These are phyloP conservation scores for Lasiodiplodia gonubiensis DNA, from an alignment of 2,329 filamentous ascomycete species.

Conservation along the genomic window DNA sequence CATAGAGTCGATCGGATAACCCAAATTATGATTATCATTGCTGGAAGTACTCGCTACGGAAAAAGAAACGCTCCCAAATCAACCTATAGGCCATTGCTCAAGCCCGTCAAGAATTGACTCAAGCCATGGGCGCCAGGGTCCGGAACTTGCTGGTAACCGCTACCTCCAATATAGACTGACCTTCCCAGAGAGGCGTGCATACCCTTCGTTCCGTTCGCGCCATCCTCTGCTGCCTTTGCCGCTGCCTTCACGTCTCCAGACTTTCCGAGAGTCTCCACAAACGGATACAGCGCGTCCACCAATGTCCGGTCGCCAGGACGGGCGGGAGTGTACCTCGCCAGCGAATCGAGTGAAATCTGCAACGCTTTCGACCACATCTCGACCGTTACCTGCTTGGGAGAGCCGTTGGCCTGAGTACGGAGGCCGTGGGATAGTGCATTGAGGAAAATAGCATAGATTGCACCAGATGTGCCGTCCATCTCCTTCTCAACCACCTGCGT, in stretches of 20 bases:
- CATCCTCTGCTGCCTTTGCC: slow-evolving; percentile 74
- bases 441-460: slow-evolving; percentile 85
- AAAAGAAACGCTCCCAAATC: neutral
- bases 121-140: slow-evolving; percentile 82
- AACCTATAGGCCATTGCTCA: slow-evolving; percentile 46
- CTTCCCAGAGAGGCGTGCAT: slow-evolving; percentile 90
- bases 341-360: slow-evolving; percentile 69
- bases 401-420: slow-evolving; percentile 58
- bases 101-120: slow-evolving; percentile 78
- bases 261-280: slow-evolving; percentile 72
- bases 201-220: slow-evolving; percentile 82
- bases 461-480: slow-evolving; percentile 79
- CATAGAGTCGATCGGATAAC: slow-evolving; percentile 29
- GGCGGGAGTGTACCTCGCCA: slow-evolving; percentile 87
- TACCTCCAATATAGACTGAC: slow-evolving; percentile 80
- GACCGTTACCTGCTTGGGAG: slow-evolving; percentile 52
- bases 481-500: slow-evolving; percentile 68
- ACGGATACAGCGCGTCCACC: slow-evolving; percentile 87
- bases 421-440: slow-evolving; percentile 79
- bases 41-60: slow-evolving; percentile 11
- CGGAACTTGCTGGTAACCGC: slow-evolving; percentile 73
- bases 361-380: slow-evolving; percentile 71
- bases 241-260: slow-evolving; percentile 73
- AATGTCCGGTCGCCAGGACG: slow-evolving; percentile 87
- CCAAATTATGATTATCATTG: slow-evolving; percentile 27